Percentiles rank a stretch among this genome's conserved stretches.
phyloP scores from a whole-genome alignment of 768 basidiomycete species.

The Naganishia vishniacii region DNA sequence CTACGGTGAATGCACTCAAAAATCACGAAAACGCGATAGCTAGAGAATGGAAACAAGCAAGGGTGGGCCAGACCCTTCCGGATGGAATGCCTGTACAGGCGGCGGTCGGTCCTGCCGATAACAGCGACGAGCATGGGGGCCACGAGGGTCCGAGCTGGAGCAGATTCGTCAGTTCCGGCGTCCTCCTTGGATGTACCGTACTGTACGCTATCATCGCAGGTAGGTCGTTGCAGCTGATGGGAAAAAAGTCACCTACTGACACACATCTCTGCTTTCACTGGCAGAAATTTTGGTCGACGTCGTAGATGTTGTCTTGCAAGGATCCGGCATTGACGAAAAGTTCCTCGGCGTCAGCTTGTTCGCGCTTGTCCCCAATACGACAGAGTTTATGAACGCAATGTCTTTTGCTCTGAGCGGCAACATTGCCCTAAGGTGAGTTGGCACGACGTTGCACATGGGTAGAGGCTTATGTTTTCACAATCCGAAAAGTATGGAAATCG shows the following conservation, averaged over 20 bases:
- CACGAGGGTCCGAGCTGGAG: constrained; percentile 98
- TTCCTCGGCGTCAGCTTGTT: constrained; percentile 95
- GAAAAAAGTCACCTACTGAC: neutral
- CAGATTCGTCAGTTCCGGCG: constrained; percentile 77
- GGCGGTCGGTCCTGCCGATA: neutral
- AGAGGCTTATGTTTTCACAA: constrained; percentile 3
- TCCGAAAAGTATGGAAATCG: constrained; percentile 85
- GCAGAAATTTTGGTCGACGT: constrained; percentile 94
- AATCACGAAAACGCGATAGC: constrained; percentile 62
- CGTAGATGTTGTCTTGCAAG: constrained; percentile 84
- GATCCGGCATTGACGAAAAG: constrained; percentile 91
- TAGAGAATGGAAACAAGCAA: constrained; percentile 31
- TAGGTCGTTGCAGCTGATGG: constrained; percentile 50
- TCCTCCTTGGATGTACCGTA: constrained; percentile 79
- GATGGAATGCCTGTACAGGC: constrained; percentile 15
- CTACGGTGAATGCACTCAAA: constrained; percentile 81
- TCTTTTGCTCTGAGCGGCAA: constrained; percentile 95
- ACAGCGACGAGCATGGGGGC: constrained; percentile 56
- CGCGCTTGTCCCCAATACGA: constrained; percentile 95
- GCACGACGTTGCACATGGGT: neutral
- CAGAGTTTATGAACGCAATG: constrained; percentile 99
- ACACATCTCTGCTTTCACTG: no score
- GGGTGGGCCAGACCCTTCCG: constrained; percentile 10
- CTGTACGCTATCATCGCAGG: constrained; percentile 94
- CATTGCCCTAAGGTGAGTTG: constrained; percentile 79